phyloP scores from a whole-genome alignment of 352 stramenopile genomes.

The Pythium graminicola region DNA sequence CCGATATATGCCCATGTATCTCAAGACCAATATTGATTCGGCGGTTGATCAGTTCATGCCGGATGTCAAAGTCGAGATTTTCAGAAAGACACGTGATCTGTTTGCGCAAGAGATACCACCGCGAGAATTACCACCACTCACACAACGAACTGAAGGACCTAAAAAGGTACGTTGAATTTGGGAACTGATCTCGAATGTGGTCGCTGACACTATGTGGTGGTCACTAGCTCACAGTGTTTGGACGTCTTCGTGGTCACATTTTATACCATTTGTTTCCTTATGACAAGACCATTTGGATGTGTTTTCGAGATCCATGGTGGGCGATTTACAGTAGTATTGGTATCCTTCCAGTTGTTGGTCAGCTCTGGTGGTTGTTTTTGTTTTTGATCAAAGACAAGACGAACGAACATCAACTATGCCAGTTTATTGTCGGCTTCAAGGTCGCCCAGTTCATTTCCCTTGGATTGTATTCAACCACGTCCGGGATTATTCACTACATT shows the following conservation, averaged over 20 bases:
- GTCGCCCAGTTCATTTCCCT: conserved; percentile 87
- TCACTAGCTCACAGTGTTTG: conserved; percentile 31
- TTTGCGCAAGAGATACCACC: conserved; percentile 39
- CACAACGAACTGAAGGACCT: neutral
- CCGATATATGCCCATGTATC: conserved; percentile 74
- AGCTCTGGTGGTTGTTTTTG: conserved; percentile 88
- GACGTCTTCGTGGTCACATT: conserved; percentile 59
- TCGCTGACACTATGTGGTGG: neutral
- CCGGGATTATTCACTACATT: conserved; percentile 66
- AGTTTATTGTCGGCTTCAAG: conserved; percentile 91
- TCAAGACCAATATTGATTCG: conserved; percentile 81
- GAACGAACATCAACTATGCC: conserved; percentile 89
- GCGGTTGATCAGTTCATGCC: conserved; percentile 84
- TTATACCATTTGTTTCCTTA: conserved; percentile 86
- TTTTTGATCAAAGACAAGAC: conserved; percentile 90
- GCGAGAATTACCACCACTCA: conserved; percentile 4
- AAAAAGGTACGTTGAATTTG: conserved; percentile 17
- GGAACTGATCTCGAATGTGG: too few relatives aligned
- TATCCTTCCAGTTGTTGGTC: conserved; percentile 75
- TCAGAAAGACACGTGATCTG: conserved; percentile 71
- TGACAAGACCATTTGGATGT: conserved; percentile 86
- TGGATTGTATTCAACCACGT: conserved; percentile 60
- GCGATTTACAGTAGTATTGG: conserved; percentile 68
- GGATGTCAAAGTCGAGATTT: conserved; percentile 87
- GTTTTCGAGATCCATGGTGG: conserved; percentile 79